These are phyloP conservation scores for Stereocaulon alpinum DNA, from an alignment of 495 filamentous ascomycete genomes.

Conservation along the genomic window DNA sequence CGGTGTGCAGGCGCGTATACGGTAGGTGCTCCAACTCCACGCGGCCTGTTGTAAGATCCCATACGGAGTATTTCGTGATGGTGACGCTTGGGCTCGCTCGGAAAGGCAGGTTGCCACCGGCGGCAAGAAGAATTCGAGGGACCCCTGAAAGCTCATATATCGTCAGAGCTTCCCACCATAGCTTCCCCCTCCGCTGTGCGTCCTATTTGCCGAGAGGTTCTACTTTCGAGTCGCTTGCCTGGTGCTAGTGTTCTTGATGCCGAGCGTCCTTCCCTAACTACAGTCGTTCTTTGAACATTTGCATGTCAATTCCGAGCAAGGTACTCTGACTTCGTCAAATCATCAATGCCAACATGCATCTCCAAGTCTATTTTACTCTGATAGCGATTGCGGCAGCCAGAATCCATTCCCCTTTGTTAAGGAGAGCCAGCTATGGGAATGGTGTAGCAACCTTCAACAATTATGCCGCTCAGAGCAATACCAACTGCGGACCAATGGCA, in stretches of 20 bases:
- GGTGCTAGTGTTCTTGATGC: neutral
- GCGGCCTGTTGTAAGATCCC: neutral
- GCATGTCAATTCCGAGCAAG: neutral
- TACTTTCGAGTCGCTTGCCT: neutral
- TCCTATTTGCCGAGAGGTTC: neutral
- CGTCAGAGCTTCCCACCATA: neutral
- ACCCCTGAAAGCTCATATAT: neutral
- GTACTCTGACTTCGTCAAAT: neutral
- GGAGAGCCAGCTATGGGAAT: slow-evolving; percentile 1
- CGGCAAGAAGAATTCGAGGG: neutral
- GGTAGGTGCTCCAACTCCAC: neutral
- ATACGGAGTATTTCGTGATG: neutral
- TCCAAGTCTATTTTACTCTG: slow-evolving; percentile 1
- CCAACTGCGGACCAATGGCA: slow-evolving; percentile 3
- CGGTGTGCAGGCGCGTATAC: neutral
- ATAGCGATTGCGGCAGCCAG: neutral
- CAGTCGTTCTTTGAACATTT: neutral
- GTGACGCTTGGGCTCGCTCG: neutral
- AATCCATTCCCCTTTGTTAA: neutral
- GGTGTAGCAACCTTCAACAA: slow-evolving; percentile 16
- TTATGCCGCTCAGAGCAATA: slow-evolving; percentile 9
- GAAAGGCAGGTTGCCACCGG: neutral
- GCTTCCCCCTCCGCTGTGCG: neutral
- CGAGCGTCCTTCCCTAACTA: neutral
- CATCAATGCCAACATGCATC: neutral